phyloP scores from a whole-genome alignment of 202 grass and related monocot species.

The Digitaria exilis region DNA sequence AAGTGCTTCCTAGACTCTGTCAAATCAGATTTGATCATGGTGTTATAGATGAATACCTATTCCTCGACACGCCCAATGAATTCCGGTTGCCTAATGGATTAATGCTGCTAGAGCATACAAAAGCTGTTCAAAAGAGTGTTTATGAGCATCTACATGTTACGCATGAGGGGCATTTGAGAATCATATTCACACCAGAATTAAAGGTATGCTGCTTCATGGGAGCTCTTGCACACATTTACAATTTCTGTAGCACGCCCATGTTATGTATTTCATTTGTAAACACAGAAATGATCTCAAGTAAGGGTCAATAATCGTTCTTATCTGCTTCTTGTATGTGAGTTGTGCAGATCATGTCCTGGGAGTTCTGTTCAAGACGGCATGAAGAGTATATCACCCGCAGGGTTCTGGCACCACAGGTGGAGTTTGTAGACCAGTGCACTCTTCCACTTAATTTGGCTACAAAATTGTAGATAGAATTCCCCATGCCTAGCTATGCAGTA shows the following conservation, averaged over 20 bases:
- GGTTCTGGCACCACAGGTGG: constrained; percentile 82
- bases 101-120: constrained; percentile 78
- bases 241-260: not conserved
- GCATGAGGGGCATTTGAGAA: constrained; percentile 80
- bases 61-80: constrained; percentile 87
- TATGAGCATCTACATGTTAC: constrained; percentile 89
- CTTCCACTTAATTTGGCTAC: constrained; percentile 4
- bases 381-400: constrained; percentile 83
- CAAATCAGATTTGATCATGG: constrained; percentile 97
- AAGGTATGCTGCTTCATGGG: constrained; percentile 59
- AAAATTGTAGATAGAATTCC: too few relatives aligned
- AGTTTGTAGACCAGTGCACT: not conserved
- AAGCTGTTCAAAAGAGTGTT: constrained; percentile 86
- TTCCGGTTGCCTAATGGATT: constrained; percentile 71
- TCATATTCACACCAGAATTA: constrained; percentile 93
- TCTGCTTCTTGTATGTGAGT: constrained; percentile 38
- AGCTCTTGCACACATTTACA: not conserved
- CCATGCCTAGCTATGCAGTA: not conserved
- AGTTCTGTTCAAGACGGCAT: constrained; percentile 82
- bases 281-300: constrained; percentile 46
- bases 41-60: constrained; percentile 85
- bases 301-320: constrained; percentile 49
- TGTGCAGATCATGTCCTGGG: constrained; percentile 90
- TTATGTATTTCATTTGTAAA: constrained; percentile 53
- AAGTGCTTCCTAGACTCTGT: constrained; percentile 94